A percentile compares a stretch with the other conserved stretches of the same genome.
Evolutionary conservation across 140 eudicot species (phyloP).

Genomic region (Bidens hawaiensis): DNA sequence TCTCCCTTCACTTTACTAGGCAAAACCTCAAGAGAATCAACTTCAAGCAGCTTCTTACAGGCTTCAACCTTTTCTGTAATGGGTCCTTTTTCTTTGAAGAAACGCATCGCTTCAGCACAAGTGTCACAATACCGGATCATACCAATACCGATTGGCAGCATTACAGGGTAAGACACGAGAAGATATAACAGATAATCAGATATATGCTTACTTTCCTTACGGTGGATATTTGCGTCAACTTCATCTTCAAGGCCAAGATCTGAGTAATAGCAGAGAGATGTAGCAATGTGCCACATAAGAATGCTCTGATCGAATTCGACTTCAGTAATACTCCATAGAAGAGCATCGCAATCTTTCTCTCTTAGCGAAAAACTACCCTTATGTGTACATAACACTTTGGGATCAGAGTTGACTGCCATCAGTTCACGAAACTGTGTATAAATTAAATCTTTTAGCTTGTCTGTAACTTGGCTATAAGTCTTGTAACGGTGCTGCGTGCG

Average conservation of each 20-base stretch:
- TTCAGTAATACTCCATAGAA: too few relatives aligned
- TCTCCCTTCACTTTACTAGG: constrained; percentile 62
- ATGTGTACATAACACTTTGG: too few relatives aligned
- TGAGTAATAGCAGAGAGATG: too few relatives aligned
- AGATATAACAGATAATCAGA: constrained; percentile 58
- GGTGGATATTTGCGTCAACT: not conserved
- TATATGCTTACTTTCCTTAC: constrained; percentile 38
- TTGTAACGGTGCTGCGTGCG: too few relatives aligned
- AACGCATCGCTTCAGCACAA: constrained; percentile 48
- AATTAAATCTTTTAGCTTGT: too few relatives aligned
- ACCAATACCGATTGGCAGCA: constrained; percentile 68
- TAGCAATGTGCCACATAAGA: too few relatives aligned
- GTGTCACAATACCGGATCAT: constrained; percentile 59
- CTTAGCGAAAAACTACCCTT: too few relatives aligned
- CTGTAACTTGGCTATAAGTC: too few relatives aligned
- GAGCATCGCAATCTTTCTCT: too few relatives aligned
- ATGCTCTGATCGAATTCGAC: too few relatives aligned
- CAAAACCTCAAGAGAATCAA: constrained; percentile 34
- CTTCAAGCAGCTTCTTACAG: constrained; percentile 38
- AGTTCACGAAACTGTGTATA: too few relatives aligned
- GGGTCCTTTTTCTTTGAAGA: constrained; percentile 32
- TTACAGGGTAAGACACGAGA: constrained; percentile 41
- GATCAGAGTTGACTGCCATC: too few relatives aligned
- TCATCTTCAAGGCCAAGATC: constrained; percentile 7
- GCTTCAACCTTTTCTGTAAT: constrained; percentile 24